phyloP scores from a whole-genome alignment of 1,139 yeast genomes.

The Pneumocystis murina region DNA sequence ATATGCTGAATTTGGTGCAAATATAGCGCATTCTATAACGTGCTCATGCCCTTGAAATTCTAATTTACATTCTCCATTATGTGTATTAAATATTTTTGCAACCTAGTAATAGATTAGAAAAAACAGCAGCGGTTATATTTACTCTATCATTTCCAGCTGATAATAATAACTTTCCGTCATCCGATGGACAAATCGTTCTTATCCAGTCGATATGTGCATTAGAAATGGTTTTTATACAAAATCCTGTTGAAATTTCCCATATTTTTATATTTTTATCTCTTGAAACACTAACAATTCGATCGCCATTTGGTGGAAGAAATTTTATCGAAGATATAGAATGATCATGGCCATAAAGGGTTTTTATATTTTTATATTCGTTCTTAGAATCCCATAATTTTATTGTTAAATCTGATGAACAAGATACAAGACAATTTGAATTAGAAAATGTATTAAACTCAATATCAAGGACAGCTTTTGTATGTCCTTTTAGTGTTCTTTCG shows the following conservation, averaged over 20 bases:
- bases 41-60: conserved; percentile 56
- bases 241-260: conserved; percentile 67
- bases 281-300: conserved; percentile 51
- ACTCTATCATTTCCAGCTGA: conserved; percentile 1
- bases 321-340: conserved; percentile 61
- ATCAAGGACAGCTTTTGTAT: conserved; percentile 54
- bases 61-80: conserved; percentile 54
- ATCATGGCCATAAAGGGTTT: conserved; percentile 77
- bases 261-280: conserved; percentile 58
- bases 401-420: conserved; percentile 62
- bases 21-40: conserved; percentile 61
- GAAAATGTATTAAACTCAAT: conserved; percentile 33
- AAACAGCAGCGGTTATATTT: neutral
- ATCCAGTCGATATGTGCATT: conserved; percentile 87
- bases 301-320: conserved; percentile 34
- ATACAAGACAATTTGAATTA: conserved; percentile 25
- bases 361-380: conserved; percentile 37
- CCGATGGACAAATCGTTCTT: conserved; percentile 41
- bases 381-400: conserved; percentile 57
- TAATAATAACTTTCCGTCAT: conserved; percentile 39
- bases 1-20: conserved; percentile 45
- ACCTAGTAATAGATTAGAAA: conserved; percentile 21
- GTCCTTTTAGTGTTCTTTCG: conserved; percentile 55
- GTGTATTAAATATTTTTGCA: conserved; percentile 47
- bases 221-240: conserved; percentile 43